phyloP scores from a whole-genome alignment of 1,284 basidiomycete genomes.

The Trichosporon sp. region DNA sequence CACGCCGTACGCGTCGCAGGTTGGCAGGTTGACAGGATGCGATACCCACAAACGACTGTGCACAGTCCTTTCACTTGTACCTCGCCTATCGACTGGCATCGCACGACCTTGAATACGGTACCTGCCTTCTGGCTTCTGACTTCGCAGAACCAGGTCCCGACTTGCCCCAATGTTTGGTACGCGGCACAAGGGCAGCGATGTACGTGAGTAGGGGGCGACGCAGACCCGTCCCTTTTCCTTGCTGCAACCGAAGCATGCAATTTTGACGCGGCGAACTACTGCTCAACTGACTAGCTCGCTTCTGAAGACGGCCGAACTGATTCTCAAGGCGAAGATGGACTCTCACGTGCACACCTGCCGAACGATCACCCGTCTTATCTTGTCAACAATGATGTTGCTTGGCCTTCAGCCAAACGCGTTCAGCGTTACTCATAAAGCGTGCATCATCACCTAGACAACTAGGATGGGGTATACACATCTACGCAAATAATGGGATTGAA shows the following conservation, averaged over 20 bases:
- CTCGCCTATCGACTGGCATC: no score
- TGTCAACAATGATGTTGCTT: no score
- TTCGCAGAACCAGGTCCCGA: background rate
- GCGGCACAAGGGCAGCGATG: no score
- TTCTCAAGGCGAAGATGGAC: background rate
- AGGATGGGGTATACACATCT: slow-evolving; percentile 21
- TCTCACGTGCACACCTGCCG: background rate
- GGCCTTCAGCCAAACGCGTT: background rate
- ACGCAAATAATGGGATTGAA: slow-evolving; percentile 13
- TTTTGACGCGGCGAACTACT: background rate
- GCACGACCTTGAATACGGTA: no score
- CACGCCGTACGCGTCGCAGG: no score
- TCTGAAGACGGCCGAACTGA: background rate
- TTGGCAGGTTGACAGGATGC: no score
- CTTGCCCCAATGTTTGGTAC: slow-evolving; percentile 9
- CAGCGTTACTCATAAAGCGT: slow-evolving; percentile 18
- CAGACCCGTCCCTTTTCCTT: background rate
- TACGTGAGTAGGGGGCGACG: background rate
- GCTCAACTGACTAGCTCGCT: background rate
- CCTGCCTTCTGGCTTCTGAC: no score
- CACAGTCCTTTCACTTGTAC: no score
- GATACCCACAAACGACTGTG: no score
- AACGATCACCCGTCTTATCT: no score
- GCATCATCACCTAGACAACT: slow-evolving; percentile 21
- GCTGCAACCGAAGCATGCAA: background rate